phyloP scores from a whole-genome alignment of 495 filamentous ascomycete genomes.

The Venustampulla echinocandica region DNA sequence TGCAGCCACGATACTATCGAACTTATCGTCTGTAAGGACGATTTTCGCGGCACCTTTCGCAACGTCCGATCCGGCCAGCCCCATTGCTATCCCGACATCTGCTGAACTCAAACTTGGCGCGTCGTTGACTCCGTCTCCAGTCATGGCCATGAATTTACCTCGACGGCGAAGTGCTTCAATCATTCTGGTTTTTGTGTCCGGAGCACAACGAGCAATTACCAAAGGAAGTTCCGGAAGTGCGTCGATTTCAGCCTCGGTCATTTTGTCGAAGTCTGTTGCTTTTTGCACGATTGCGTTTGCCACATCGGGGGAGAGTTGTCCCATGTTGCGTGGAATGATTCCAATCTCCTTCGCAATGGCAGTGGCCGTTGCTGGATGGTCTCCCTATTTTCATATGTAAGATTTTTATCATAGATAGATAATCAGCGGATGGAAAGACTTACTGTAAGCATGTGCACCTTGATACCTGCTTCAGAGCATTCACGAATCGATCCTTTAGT shows the following conservation, averaged over 20 bases:
- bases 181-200: slow-evolving; percentile 59
- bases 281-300: slow-evolving; percentile 52
- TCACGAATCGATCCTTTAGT: slow-evolving; percentile 54
- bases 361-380: slow-evolving; percentile 65
- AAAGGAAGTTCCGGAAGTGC: slow-evolving; percentile 49
- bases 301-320: slow-evolving; percentile 41
- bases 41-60: slow-evolving; percentile 78
- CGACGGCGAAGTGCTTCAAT: slow-evolving; percentile 60
- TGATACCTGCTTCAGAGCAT: slow-evolving; percentile 62
- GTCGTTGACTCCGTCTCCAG: slow-evolving; percentile 79
- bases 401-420: slow-evolving; percentile 39
- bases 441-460: slow-evolving; percentile 72
- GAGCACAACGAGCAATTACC: slow-evolving; percentile 58
- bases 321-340: slow-evolving; percentile 54
- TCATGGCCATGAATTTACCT: slow-evolving; percentile 49
- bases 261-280: slow-evolving; percentile 53
- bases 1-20: slow-evolving; percentile 50
- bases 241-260: slow-evolving; percentile 52
- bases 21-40: slow-evolving; percentile 86
- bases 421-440: background rate
- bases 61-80: slow-evolving; percentile 78
- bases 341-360: slow-evolving; percentile 71
- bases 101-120: slow-evolving; percentile 68
- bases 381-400: slow-evolving; percentile 69
- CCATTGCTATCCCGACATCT: slow-evolving; percentile 84